Conservation (phyloP, 345 rosid species). For the Corchorus capsularis region DNA sequence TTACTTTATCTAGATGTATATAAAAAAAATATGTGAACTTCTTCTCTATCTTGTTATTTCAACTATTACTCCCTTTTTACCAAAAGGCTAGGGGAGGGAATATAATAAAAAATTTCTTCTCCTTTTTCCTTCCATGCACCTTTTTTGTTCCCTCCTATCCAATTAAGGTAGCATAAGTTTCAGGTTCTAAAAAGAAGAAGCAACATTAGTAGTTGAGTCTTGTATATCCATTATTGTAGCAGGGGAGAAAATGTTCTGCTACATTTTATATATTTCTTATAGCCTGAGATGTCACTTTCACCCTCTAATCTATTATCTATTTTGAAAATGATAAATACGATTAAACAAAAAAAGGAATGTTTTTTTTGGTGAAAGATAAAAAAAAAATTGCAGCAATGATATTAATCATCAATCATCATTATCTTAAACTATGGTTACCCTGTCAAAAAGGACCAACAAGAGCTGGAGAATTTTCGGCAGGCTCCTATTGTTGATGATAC, state of each 20-base stretch:
- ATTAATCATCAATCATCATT: background rate
- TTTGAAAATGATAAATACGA: too few relatives aligned
- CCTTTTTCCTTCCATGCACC: background rate
- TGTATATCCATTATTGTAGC: conserved; percentile 9
- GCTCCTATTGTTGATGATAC: too few relatives aligned
- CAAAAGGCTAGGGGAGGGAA: background rate
- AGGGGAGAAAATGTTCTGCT: background rate
- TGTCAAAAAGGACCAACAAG: background rate
- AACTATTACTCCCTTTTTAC: background rate
- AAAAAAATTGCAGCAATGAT: background rate
- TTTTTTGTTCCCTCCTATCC: conserved; percentile 6
- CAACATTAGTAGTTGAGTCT: background rate
- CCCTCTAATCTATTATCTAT: background rate
- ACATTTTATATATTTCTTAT: background rate
- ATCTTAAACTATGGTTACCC: background rate
- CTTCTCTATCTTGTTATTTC: background rate
- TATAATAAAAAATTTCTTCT: background rate
- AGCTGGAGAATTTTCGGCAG: background rate
- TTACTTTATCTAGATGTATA: background rate
- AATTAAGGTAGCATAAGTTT: background rate
- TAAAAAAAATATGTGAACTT: background rate
- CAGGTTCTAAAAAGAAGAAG: background rate
- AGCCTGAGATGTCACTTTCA: background rate
- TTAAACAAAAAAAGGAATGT: too few relatives aligned
- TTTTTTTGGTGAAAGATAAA: too few relatives aligned